phyloP scores from a whole-genome alignment of 305 asterid genomes.

The Withania somnifera region DNA sequence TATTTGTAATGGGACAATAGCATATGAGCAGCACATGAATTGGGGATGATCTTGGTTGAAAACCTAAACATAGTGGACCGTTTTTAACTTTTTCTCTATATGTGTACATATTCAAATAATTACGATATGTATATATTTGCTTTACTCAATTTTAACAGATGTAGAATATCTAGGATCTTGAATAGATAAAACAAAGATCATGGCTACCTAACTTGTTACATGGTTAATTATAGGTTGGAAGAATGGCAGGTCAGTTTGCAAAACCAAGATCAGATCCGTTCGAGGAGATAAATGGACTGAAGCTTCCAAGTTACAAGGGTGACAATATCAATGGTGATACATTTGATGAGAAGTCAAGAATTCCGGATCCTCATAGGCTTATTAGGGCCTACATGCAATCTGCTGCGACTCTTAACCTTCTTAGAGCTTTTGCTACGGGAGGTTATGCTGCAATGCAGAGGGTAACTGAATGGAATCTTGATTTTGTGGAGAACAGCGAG shows the following conservation, averaged over 20 bases:
- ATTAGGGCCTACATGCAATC: conserved; percentile 71
- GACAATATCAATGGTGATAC: conserved; percentile 67
- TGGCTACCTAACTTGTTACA: not conserved
- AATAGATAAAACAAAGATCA: not conserved
- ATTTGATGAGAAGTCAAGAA: conserved; percentile 50
- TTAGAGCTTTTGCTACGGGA: conserved; percentile 81
- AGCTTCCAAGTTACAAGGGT: conserved; percentile 82
- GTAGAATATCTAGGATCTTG: not conserved
- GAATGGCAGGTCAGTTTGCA: conserved; percentile 81
- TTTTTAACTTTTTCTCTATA: too few species aligned
- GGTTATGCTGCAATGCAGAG: conserved; percentile 93
- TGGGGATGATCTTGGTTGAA: too few species aligned
- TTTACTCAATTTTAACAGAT: not conserved
- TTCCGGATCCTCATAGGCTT: conserved; percentile 73
- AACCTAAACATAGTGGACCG: too few species aligned
- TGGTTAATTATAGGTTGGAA: conserved; percentile 40
- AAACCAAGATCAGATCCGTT: conserved; percentile 60
- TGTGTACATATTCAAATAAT: too few species aligned
- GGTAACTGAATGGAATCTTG: conserved; percentile 81
- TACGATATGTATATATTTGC: not conserved
- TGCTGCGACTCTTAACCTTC: conserved; percentile 76
- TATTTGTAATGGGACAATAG: too few species aligned
- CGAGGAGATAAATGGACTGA: conserved; percentile 57
- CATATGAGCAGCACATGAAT: too few species aligned
- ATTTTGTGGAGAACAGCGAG: conserved; percentile 66